phyloP scores from a whole-genome alignment of 805 yeast genomes.

The Candida peoriensis region DNA sequence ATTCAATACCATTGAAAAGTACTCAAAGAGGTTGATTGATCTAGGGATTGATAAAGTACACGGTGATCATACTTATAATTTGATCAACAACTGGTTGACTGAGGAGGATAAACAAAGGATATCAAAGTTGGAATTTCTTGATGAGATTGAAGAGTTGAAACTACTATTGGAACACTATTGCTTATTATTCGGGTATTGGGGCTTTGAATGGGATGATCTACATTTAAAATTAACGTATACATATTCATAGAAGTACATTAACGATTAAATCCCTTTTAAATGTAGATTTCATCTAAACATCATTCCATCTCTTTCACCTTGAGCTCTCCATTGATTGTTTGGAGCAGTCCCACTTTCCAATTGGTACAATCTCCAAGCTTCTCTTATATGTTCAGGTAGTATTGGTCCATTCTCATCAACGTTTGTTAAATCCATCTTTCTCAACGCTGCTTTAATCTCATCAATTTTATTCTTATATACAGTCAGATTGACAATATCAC shows the following conservation, averaged over 20 bases:
- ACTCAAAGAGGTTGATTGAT: slow-evolving; percentile 11
- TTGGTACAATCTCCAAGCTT: slow-evolving; percentile 79
- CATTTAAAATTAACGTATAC: no score
- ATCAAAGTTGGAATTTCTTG: slow-evolving; percentile 45
- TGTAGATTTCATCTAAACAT: slow-evolving; percentile 47
- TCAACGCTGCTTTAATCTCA: slow-evolving; percentile 20
- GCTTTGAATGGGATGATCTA: slow-evolving; percentile 14
- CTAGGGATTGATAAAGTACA: slow-evolving; percentile 13
- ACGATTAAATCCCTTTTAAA: no score
- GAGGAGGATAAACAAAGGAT: slow-evolving; percentile 35
- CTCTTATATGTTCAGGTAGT: slow-evolving; percentile 78
- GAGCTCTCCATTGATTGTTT: slow-evolving; percentile 61
- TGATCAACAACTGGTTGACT: slow-evolving; percentile 28
- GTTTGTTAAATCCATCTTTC: slow-evolving; percentile 25
- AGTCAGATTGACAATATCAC: slow-evolving; percentile 3
- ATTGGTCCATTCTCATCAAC: slow-evolving; percentile 50
- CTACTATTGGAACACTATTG: slow-evolving; percentile 51
- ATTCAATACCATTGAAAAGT: slow-evolving; percentile 31
- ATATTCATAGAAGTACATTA: no score
- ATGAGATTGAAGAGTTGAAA: slow-evolving; percentile 54
- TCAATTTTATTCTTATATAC: slow-evolving; percentile 18
- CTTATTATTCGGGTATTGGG: slow-evolving; percentile 27
- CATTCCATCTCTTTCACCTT: slow-evolving; percentile 67
- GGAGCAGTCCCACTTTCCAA: slow-evolving; percentile 62
- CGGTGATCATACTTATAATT: slow-evolving; percentile 29